Evolutionary conservation across 2,329 filamentous ascomycete genomes (phyloP).

Genomic region (Trichoderma sp.): DNA sequence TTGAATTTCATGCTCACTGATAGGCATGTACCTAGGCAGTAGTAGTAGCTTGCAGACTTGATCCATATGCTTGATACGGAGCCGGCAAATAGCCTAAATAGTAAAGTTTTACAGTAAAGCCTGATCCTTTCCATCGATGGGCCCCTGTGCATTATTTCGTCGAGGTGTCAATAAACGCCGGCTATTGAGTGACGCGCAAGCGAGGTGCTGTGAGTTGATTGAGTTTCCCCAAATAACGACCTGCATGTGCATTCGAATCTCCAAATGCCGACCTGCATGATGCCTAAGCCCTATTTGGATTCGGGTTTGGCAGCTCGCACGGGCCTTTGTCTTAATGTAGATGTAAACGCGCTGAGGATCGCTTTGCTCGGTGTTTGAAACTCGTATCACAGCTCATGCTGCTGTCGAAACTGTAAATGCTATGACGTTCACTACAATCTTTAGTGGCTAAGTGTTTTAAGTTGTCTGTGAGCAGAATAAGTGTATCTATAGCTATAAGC

Average conservation of each 20-base stretch:
- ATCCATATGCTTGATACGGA: neutral
- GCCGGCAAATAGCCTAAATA: slow-evolving; percentile 10
- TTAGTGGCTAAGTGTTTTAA: neutral
- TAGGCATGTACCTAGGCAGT: neutral
- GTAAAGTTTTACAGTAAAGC: neutral
- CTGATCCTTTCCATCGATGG: neutral
- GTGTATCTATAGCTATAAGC: neutral
- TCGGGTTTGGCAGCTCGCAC: neutral
- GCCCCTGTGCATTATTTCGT: neutral
- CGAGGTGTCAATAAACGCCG: neutral
- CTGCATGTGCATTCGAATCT: neutral
- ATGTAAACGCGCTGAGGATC: neutral
- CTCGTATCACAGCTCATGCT: neutral
- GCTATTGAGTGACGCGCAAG: neutral
- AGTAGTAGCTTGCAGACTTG: neutral
- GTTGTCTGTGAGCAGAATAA: neutral
- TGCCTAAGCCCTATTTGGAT: neutral
- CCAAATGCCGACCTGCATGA: neutral
- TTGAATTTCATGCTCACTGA: neutral
- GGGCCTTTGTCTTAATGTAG: neutral
- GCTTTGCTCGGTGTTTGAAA: neutral
- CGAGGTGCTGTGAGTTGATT: neutral
- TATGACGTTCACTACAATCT: no score
- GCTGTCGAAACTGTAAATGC: neutral
- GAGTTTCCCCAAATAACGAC: no score